Percentiles rank a stretch among this genome's conserved stretches.
Evolutionary conservation across 768 basidiomycete species (phyloP).

Genomic region (Holtermanniella nyarrowii): DNA sequence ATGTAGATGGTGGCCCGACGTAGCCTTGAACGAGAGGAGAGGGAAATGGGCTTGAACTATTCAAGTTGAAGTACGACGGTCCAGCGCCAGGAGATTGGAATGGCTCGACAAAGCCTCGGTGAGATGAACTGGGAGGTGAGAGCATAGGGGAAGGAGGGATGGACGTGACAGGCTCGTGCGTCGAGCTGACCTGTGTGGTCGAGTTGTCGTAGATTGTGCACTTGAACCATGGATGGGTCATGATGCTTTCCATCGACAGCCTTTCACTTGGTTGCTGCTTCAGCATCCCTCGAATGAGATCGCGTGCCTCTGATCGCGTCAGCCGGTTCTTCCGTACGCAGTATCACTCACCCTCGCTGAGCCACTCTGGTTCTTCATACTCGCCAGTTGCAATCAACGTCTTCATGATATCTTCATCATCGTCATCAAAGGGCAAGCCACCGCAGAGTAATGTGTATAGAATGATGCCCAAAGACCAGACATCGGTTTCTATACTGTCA

Average conservation of each 20-base stretch:
- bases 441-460: conserved; percentile 82
- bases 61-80: conserved; percentile 1
- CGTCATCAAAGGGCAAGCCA: conserved; percentile 80
- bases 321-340: background rate
- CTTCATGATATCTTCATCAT: conserved; percentile 65
- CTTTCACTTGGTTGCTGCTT: conserved; percentile 66
- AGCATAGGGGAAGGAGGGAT: conserved; percentile 16
- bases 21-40: conserved; percentile 9
- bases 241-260: conserved; percentile 69
- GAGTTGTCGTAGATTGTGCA: conserved; percentile 17
- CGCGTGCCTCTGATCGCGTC: conserved; percentile 59
- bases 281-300: conserved; percentile 67
- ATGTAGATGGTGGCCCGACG: background rate
- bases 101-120: conserved; percentile 17
- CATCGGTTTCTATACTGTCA: conserved; percentile 63
- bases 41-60: conserved; percentile 9
- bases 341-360: conserved; percentile 58
- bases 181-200: conserved; percentile 6
- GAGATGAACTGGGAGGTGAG: conserved; percentile 4
- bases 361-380: conserved; percentile 87
- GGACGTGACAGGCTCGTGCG: conserved; percentile 5
- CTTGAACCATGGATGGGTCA: conserved; percentile 77
- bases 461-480: conserved; percentile 91
- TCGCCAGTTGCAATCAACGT: conserved; percentile 70
- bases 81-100: background rate